These are phyloP conservation scores for Carpinus viminea DNA, from an alignment of 306 rosid species.

Conservation along the genomic window DNA sequence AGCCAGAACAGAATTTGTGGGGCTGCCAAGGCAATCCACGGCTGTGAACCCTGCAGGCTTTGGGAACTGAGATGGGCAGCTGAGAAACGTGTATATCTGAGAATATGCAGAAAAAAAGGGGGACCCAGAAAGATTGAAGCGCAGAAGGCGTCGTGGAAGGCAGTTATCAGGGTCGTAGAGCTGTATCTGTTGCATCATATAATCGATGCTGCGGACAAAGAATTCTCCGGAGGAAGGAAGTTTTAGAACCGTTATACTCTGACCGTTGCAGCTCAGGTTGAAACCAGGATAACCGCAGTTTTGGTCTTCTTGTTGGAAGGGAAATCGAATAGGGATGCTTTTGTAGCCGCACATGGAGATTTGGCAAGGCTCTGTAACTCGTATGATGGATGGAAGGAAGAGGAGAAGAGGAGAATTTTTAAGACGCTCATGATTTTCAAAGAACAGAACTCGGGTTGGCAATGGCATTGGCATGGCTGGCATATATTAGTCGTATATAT, in stretches of 20 bases:
- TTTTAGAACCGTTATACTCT: conserved; percentile 32
- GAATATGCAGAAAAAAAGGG: conserved; percentile 42
- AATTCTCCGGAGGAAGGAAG: conserved; percentile 53
- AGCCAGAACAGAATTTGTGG: conserved; percentile 57
- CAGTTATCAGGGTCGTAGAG: conserved; percentile 58
- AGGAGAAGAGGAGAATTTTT: conserved; percentile 33
- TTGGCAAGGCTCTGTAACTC: conserved; percentile 36
- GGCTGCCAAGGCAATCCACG: conserved; percentile 59
- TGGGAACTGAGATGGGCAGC: conserved; percentile 49
- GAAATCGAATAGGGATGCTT: conserved; percentile 51
- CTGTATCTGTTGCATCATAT: conserved; percentile 46
- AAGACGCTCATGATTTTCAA: conserved; percentile 38
- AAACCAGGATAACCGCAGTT: conserved; percentile 72
- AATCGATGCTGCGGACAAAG: conserved; percentile 48
- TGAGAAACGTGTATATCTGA: conserved; percentile 51
- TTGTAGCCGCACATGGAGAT: conserved; percentile 38
- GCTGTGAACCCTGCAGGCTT: conserved; percentile 36
- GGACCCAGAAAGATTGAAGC: conserved; percentile 52
- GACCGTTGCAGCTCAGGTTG: conserved; percentile 44
- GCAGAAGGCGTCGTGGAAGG: conserved; percentile 54
- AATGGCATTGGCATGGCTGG: background rate
- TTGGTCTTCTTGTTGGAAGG: conserved; percentile 45
- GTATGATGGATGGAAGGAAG: conserved; percentile 34
- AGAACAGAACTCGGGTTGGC: conserved; percentile 17
- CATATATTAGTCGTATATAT: conserved; percentile 24